Percentiles rank a stretch among this genome's conserved stretches.
Conservation (phyloP, 2,329 filamentous ascomycete species). For the Venturia nashicola region DNA sequence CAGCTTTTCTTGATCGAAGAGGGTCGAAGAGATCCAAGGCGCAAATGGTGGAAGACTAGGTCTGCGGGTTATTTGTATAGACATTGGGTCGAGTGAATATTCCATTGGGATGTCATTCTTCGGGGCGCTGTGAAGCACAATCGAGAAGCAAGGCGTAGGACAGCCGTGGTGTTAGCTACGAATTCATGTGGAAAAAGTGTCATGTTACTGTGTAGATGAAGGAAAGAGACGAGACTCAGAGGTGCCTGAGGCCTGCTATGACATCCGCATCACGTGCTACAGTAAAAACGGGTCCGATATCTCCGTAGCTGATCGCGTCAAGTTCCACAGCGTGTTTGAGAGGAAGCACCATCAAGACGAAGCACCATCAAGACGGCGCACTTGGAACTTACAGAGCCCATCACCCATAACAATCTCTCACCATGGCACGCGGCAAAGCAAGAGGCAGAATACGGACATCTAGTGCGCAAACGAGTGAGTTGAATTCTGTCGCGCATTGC, state of each 20-base stretch:
- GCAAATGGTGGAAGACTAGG: not conserved
- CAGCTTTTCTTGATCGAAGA: not conserved
- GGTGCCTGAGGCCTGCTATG: too few species aligned
- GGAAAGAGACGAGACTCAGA: too few species aligned
- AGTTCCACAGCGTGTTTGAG: not conserved
- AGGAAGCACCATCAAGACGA: not conserved
- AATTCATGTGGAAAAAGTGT: too few species aligned
- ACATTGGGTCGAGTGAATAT: too few species aligned
- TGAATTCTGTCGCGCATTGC: not conserved
- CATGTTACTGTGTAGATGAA: too few species aligned
- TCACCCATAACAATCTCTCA: not conserved
- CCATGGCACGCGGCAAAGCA: constrained; percentile 3
- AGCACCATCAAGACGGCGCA: too few species aligned
- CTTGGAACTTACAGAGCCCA: not conserved
- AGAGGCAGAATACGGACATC: constrained; percentile 3
- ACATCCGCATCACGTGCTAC: too few species aligned
- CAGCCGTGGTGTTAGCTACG: too few species aligned
- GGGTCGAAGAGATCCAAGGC: not conserved
- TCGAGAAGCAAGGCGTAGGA: not conserved
- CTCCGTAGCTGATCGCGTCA: not conserved
- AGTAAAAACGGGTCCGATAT: too few species aligned
- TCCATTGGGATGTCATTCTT: not conserved
- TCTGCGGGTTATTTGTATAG: too few species aligned
- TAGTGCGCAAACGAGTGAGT: not conserved
- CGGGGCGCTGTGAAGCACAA: not conserved